A percentile compares a stretch with the other conserved stretches of the same genome.
Evolutionary conservation across 495 filamentous ascomycete genomes (phyloP).

Genomic region (Niebla homalea): DNA sequence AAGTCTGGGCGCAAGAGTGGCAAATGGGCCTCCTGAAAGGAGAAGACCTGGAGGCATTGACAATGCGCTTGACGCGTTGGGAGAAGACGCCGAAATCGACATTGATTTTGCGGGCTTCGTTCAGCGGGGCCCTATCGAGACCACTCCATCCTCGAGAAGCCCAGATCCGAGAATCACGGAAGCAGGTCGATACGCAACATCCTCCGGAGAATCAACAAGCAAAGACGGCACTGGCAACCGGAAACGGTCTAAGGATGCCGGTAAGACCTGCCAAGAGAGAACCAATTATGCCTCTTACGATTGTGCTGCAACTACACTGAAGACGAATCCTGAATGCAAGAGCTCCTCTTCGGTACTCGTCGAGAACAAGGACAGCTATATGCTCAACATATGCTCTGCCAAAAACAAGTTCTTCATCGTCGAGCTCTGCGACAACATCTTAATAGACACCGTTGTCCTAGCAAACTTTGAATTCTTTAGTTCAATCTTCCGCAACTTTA

Average conservation of each 20-base stretch:
- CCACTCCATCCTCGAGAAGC: conserved; percentile 20
- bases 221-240: conserved; percentile 29
- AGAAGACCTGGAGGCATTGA: conserved; percentile 41
- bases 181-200: conserved; percentile 16
- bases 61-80: conserved; percentile 58
- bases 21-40: conserved; percentile 28
- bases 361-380: conserved; percentile 97
- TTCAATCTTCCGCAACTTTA: conserved; percentile 82
- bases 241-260: conserved; percentile 73
- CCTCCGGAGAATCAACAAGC: conserved; percentile 22
- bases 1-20: conserved; percentile 43
- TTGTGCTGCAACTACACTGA: conserved; percentile 84
- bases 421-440: conserved; percentile 80
- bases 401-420: conserved; percentile 90
- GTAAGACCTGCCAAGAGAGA: conserved; percentile 86
- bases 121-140: conserved; percentile 20
- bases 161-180: conserved; percentile 21
- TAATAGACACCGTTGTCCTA: conserved; percentile 88
- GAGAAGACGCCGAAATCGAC: conserved; percentile 85
- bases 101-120: conserved; percentile 70
- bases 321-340: conserved; percentile 73
- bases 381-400: conserved; percentile 81
- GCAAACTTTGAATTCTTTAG: conserved; percentile 99
- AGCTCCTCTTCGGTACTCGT: conserved; percentile 75
- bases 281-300: conserved; percentile 97